Base-by-base conservation (phyloP, 257 asterid genomes). In the Parsonsia alboflavescens region DNA sequence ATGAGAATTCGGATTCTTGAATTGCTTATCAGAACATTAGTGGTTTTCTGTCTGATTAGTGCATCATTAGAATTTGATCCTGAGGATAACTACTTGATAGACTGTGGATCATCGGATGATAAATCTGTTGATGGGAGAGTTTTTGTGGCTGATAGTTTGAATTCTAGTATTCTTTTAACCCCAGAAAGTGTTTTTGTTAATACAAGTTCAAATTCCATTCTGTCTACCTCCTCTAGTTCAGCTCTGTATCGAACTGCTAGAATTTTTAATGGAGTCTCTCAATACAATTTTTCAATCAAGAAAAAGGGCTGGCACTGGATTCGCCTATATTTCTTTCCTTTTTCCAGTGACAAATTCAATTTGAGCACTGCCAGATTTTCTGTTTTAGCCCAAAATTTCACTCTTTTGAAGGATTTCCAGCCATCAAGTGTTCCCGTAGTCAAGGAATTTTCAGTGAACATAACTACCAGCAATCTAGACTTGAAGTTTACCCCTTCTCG, bases 281-380 rank as follows among this genome's bases (percentile, higher is more conserved):
- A 72, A 44, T 77, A 73, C 75, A 56, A 33, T 0, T 81, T 82
- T 70, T 64, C 86, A 24, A 77, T 84, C 78, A 84, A 77, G 77
- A 69, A 74, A 64, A 76, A 53, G 26, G 88, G 86, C 0, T 52
- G 83, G 30, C 81, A 79, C 76, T 81, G 78, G 80, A 74, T 84
- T 72, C 84, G 88, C 22, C 67, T 84, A 7, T 42, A 82, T 84
- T 77, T 84, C 69, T 82, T 68, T 63, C 86, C 84, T 5, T 84
- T 82, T 36, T n/a, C 66, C 5, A 26, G 58, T 67, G 77, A 48
- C 8, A 22, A 42, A 2, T 56, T 71, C 73, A 79, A 82, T 48
- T 80, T 77, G 1, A 82, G 75, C 39, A 33, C 72, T n/a, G 73
- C 86, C 39, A 79, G 48, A 62, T 84, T 84, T 74, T 75, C 86